Conservation (phyloP, 768 basidiomycete species). For the Cyclocybe cylindracea region DNA sequence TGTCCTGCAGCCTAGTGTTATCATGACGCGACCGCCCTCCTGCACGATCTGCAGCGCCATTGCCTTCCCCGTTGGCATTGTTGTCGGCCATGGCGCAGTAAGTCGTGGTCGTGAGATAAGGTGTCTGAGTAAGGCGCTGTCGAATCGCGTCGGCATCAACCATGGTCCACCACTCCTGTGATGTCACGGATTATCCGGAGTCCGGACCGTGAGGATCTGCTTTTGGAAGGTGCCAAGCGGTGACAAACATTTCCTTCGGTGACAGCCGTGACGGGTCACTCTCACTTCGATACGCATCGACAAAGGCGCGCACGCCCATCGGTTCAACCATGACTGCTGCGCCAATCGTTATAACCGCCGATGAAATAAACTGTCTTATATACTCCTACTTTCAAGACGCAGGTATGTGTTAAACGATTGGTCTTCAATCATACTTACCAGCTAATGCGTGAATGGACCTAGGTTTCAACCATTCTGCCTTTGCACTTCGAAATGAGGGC, state of each 20-base stretch:
- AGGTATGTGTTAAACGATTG: constrained; percentile 39
- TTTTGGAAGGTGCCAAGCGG: constrained; percentile 11
- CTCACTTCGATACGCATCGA: constrained; percentile 15
- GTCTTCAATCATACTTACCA: constrained; percentile 2
- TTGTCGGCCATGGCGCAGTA: constrained; percentile 15
- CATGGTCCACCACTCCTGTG: background rate
- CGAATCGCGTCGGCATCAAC: background rate
- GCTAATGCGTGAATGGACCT: constrained; percentile 3
- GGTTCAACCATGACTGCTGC: constrained; percentile 35
- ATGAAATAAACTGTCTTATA: constrained; percentile 84
- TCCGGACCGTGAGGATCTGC: constrained; percentile 1
- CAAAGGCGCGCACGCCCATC: constrained; percentile 13
- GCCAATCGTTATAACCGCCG: constrained; percentile 68
- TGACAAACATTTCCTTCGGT: constrained; percentile 12
- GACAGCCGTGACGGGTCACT: constrained; percentile 11
- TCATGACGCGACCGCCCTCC: constrained; percentile 1
- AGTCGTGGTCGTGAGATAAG: constrained; percentile 1
- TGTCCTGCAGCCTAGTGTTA: constrained; percentile 17
- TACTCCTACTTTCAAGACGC: constrained; percentile 85
- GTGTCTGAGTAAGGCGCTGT: background rate
- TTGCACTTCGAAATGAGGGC: constrained; percentile 74
- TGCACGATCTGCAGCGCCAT: no score
- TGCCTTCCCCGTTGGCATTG: background rate
- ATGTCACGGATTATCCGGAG: constrained; percentile 10
- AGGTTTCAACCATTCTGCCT: constrained; percentile 86